Conservation (phyloP, 2,329 filamentous ascomycete species). For the Trichophyton rubrum region DNA sequence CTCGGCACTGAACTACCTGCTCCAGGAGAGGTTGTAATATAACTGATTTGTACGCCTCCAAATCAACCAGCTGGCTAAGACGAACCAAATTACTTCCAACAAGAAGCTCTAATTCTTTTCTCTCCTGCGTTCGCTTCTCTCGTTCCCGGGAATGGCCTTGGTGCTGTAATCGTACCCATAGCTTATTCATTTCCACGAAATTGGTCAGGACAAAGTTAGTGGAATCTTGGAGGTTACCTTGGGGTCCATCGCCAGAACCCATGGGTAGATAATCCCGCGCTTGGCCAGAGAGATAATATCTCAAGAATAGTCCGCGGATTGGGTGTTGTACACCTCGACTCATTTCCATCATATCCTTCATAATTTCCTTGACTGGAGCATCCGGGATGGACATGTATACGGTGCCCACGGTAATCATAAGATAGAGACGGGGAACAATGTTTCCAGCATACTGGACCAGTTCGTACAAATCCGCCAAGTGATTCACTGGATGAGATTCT, state of each 20-base stretch:
- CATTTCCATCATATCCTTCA: constrained; percentile 99
- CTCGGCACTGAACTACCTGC: constrained; percentile 94
- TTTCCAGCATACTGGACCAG: constrained; percentile 97
- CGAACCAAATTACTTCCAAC: constrained; percentile 95
- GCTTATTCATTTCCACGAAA: constrained; percentile 99
- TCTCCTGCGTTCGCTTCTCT: constrained; percentile 83
- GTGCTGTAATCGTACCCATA: constrained; percentile 95
- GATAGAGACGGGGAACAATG: constrained; percentile 87
- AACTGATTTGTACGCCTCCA: constrained; percentile 83
- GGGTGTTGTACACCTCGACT: constrained; percentile 95
- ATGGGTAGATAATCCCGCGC: constrained; percentile 77
- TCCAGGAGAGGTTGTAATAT: constrained; percentile 84
- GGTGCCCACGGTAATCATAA: constrained; percentile 98
- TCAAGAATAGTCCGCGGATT: constrained; percentile 82
- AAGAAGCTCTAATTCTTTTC: constrained; percentile 86
- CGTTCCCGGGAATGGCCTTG: constrained; percentile 92
- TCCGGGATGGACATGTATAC: constrained; percentile 98
- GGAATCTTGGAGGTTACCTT: constrained; percentile 91
- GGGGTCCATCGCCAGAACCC: constrained; percentile 74
- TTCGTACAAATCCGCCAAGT: constrained; percentile 95
- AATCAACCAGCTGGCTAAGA: constrained; percentile 85
- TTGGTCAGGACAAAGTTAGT: constrained; percentile 98
- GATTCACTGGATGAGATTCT: constrained; percentile 94
- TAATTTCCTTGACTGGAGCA: constrained; percentile 97
- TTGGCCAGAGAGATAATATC: constrained; percentile 93